Percentiles rank a stretch among this genome's conserved stretches.
Evolutionary conservation across 1,284 basidiomycete genomes (phyloP).

Genomic region (Inonotus obliquus): DNA sequence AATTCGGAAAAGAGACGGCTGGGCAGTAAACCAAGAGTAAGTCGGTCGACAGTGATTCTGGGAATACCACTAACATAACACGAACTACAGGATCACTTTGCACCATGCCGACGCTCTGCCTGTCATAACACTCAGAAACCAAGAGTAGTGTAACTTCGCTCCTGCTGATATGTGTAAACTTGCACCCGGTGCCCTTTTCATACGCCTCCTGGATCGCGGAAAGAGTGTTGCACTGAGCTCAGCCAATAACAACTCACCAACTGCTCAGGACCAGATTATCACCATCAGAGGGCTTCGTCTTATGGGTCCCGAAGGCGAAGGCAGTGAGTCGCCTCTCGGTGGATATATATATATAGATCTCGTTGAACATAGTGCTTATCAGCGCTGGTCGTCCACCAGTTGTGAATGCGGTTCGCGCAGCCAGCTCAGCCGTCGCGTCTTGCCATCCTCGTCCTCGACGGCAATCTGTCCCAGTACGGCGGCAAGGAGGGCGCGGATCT

Average conservation of each 20-base stretch:
- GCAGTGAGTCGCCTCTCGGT: slow-evolving; percentile 30
- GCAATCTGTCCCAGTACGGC: neutral
- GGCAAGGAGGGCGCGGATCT: slow-evolving; percentile 36
- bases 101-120: slow-evolving; percentile 48
- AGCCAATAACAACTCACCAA: slow-evolving; percentile 2
- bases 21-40: slow-evolving; percentile 61
- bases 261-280: slow-evolving; percentile 41
- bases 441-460: neutral
- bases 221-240: slow-evolving; percentile 1
- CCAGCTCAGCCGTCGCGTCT: neutral
- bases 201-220: slow-evolving; percentile 34
- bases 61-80: neutral
- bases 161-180: slow-evolving; percentile 71
- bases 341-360: slow-evolving; percentile 55
- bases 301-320: slow-evolving; percentile 49
- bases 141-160: slow-evolving; percentile 41
- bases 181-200: slow-evolving; percentile 46
- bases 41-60: slow-evolving; percentile 16
- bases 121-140: slow-evolving; percentile 50
- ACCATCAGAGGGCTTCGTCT: slow-evolving; percentile 47
- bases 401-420: slow-evolving; percentile 32
- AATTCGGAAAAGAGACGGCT: slow-evolving; percentile 50
- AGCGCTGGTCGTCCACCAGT: slow-evolving; percentile 46
- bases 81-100: slow-evolving; percentile 56
- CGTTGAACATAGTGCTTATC: slow-evolving; percentile 47